These are phyloP conservation scores for Russula compacta DNA, from an alignment of 768 basidiomycete species.

Conservation along the genomic window DNA sequence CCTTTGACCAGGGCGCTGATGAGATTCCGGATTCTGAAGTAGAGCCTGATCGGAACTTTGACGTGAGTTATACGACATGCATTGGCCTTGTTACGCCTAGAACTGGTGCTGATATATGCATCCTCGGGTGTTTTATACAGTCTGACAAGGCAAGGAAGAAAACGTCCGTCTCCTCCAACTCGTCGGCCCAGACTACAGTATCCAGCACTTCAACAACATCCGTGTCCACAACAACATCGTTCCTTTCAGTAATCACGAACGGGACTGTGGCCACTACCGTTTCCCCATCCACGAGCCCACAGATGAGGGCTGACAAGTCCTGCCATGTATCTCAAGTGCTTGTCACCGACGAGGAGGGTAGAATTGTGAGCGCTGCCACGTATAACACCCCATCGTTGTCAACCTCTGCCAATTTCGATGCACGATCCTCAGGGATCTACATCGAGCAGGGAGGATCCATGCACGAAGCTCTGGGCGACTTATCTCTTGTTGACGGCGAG, in stretches of 20 bases:
- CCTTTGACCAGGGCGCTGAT: constrained; percentile 3
- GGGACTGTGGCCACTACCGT: constrained; percentile 12
- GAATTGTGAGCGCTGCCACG: not conserved
- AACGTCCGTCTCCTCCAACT: constrained; percentile 8
- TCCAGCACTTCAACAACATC: constrained; percentile 8
- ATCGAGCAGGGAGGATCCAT: not conserved
- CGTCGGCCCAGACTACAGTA: constrained; percentile 1
- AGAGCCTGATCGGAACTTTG: constrained; percentile 16
- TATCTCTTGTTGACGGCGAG: constrained; percentile 1
- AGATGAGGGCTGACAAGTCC: not conserved
- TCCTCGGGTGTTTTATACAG: not conserved
- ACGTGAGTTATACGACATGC: constrained; percentile 4
- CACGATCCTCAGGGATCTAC: not conserved
- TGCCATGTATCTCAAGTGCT: constrained; percentile 1
- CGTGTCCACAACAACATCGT: constrained; percentile 8
- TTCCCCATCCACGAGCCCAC: constrained; percentile 5
- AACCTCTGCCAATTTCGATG: not conserved
- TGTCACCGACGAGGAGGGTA: constrained; percentile 7
- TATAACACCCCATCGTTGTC: not conserved
- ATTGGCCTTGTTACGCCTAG: not conserved
- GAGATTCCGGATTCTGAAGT: constrained; percentile 16
- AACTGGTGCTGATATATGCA: not conserved
- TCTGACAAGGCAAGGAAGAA: constrained; percentile 15
- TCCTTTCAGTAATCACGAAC: constrained; percentile 4
- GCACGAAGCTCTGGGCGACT: not conserved